Percentiles rank a stretch among this genome's conserved stretches.
phyloP scores from a whole-genome alignment of 176 grass and related monocot genomes.

The Poa pratensis region DNA sequence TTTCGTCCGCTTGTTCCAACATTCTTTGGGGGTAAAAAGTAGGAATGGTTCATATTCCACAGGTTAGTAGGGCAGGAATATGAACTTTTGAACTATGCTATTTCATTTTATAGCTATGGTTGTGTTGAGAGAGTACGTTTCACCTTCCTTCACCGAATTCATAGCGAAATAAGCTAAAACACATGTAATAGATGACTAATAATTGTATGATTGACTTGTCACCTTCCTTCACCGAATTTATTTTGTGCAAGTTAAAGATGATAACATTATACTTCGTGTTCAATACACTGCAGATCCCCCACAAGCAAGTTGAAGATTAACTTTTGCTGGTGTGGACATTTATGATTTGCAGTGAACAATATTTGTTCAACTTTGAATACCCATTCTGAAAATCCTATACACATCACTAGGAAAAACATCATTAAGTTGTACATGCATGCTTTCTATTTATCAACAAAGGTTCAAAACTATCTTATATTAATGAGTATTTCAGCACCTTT shows the following conservation, averaged over 20 bases:
- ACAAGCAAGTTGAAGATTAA: not conserved
- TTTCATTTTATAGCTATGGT: not conserved
- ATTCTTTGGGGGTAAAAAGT: not conserved
- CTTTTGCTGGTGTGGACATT: not conserved
- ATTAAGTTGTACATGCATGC: slow-evolving; percentile 6
- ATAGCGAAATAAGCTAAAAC: not conserved
- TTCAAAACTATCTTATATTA: slow-evolving; percentile 14
- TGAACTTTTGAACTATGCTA: not conserved
- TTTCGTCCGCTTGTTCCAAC: not conserved
- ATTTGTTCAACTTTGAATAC: not conserved
- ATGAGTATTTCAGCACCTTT: slow-evolving; percentile 1
- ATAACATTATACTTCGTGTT: not conserved
- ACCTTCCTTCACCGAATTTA: not conserved
- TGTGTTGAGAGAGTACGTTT: not conserved
- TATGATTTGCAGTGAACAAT: not conserved
- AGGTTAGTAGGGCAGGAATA: not conserved
- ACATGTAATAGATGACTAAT: not conserved
- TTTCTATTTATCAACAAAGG: not conserved
- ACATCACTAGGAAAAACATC: not conserved
- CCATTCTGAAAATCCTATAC: not conserved
- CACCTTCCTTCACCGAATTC: not conserved
- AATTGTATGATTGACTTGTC: not conserved
- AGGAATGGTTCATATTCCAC: not conserved
- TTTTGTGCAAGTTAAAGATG: not conserved
- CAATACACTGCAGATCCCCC: not conserved